Evolutionary conservation across 163 green algal species (phyloP), one percentile per base, ranked within the genome.

Genomic region (Chlamydomonas reinhardtii): DNA sequence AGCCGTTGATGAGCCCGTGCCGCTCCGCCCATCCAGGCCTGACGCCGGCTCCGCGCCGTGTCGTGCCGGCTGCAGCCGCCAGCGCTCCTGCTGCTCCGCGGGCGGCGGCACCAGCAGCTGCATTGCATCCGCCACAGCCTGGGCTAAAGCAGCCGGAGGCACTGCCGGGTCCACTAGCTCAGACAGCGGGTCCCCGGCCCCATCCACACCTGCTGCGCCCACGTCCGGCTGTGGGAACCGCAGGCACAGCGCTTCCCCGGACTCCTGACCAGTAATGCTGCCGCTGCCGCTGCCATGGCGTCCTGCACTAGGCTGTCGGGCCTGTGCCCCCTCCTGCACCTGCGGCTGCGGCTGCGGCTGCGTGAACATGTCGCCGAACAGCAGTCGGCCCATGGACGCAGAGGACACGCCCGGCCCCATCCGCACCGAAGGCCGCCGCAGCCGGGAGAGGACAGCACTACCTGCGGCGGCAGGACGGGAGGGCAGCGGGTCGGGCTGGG

Each of bases 361-460:
- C 29, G 17, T 43, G 56, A 86, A 56, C 70, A 86, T 73, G 70
- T 86, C 80, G 0, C 80, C 80, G 29, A 86, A 86, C 52, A 86
- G 66, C 80, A 86, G 56, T 29, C 37, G 52, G 2, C 80, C 80
- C 69, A 71, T 29, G 15, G 31, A 19, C 4, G 25, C 25, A 8
- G 48, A 56, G 12, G 48, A 22, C 12, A 56, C 27, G 5, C 27
- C 9, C 12, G 37, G 31, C 2, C 29, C 4, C 65, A 56, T n/a
- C 32, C 31, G 52, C 52, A 37, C 25, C n/a, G 32, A 9, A 2
- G 66, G 52, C 2, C 79, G 68, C 68, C 68, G 68, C 24, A 85
- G 66, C 24, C 52, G 32, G 2, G 79, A 62, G 1, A 77, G 79
- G 34, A 85, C 68, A 17, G 68, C 24, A 29, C 79, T 77, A 54